Percentiles rank a stretch among this genome's conserved stretches.
These are phyloP conservation scores for Diaporthe sp. DNA, from an alignment of 2,329 filamentous ascomycete species.

Conservation along the genomic window DNA sequence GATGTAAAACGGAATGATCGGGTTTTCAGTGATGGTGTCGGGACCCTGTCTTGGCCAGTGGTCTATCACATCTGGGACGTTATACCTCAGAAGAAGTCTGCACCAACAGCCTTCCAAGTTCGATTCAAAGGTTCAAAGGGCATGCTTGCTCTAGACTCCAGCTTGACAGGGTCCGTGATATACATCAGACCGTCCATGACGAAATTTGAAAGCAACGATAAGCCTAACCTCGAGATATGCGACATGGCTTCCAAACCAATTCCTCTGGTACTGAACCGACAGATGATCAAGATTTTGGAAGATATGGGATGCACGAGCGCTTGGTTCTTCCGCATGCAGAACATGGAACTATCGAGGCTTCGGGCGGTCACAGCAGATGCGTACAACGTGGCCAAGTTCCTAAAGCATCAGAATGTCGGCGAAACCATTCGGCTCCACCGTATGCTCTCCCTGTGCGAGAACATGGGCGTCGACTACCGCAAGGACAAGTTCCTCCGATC, in stretches of 20 bases:
- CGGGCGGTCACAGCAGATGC: conserved; percentile 70
- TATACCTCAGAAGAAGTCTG: conserved; percentile 61
- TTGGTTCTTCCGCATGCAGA: conserved; percentile 77
- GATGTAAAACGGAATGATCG: conserved; percentile 67
- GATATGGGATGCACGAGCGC: conserved; percentile 73
- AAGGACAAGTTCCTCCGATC: conserved; percentile 78
- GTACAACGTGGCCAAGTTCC: conserved; percentile 75
- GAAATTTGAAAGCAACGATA: conserved; percentile 76
- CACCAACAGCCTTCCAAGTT: conserved; percentile 80
- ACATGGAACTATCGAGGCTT: conserved; percentile 71
- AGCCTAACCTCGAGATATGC: conserved; percentile 77
- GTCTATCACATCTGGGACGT: conserved; percentile 71
- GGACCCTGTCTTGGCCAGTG: conserved; percentile 76
- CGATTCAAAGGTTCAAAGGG: conserved; percentile 82
- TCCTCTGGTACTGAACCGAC: conserved; percentile 80
- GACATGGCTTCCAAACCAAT: conserved; percentile 77
- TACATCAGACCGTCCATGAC: conserved; percentile 81
- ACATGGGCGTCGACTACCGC: conserved; percentile 74
- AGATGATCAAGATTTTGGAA: conserved; percentile 88
- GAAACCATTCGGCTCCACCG: conserved; percentile 71
- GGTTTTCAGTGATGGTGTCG: conserved; percentile 85
- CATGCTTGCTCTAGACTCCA: conserved; percentile 79
- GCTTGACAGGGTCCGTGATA: conserved; percentile 70
- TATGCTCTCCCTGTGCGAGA: conserved; percentile 72
- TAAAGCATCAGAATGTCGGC: conserved; percentile 74